Conservation (phyloP, 495 filamentous ascomycete genomes). For the Tetracladium marchalianum region DNA sequence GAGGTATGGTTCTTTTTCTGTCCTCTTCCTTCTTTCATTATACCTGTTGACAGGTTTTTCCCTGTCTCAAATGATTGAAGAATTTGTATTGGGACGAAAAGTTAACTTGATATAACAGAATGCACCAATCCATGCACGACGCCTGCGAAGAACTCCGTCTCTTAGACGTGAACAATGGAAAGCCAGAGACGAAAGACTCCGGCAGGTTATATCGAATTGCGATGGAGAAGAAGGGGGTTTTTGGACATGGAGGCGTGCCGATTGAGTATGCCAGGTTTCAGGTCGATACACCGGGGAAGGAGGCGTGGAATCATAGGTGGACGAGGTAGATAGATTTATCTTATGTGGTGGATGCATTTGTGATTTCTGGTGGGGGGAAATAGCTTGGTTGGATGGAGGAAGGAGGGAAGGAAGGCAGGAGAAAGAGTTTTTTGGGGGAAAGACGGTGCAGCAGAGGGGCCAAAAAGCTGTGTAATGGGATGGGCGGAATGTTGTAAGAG, state of each 20-base stretch:
- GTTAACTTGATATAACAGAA: conserved; percentile 20
- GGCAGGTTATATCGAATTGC: conserved; percentile 76
- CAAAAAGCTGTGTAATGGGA: too few relatives aligned
- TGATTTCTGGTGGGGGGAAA: background rate
- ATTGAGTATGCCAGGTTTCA: conserved; percentile 82
- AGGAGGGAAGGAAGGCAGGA: background rate
- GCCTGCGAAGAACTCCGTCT: conserved; percentile 77
- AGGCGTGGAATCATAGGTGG: conserved; percentile 75
- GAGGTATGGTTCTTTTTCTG: conserved; percentile 31
- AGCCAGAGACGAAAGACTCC: conserved; percentile 46
- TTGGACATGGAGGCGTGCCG: conserved; percentile 52
- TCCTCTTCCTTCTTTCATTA: background rate
- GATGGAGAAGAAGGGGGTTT: conserved; percentile 77
- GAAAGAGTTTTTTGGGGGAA: too few relatives aligned
- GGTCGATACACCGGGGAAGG: conserved; percentile 61
- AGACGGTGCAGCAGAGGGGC: too few relatives aligned
- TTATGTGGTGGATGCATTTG: background rate
- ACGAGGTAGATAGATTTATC: conserved; percentile 22
- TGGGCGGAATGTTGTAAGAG: too few relatives aligned
- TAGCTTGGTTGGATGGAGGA: background rate
- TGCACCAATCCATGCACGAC: conserved; percentile 66
- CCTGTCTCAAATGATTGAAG: too few relatives aligned
- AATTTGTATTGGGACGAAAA: too few relatives aligned
- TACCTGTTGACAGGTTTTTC: background rate
- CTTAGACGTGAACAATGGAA: conserved; percentile 31